Evolutionary conservation across 75 land plant genomes (phyloP), one percentile per base, ranked within the genome.

Genomic region (Isoetes taiwanensis): DNA sequence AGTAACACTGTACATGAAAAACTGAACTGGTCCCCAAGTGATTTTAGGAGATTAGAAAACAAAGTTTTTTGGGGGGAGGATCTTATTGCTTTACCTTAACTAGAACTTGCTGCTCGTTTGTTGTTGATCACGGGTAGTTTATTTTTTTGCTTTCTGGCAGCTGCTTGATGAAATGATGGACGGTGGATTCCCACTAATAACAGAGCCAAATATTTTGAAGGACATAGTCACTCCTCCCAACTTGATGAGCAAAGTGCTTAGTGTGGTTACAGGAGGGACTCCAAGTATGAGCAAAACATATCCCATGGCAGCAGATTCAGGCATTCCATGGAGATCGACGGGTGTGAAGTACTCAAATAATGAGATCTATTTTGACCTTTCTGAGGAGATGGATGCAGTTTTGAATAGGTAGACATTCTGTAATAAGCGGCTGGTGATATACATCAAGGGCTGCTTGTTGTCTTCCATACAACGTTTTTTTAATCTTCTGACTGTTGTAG

Each of bases 101-200:
- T 59, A 12, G 27, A 59, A 61, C 0, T 12, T 52, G 17, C 19
- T 63, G 21, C 46, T 46, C 16, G 24, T 0, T 40, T 20, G 23
- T 1, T 21, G 56, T 38, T 3, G 19, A 19, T 34, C 60, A 27
- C 43, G 38, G 30, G 9, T 41, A 26, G 42, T 5, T 21, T 5
- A 16, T 59, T 25, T n/a, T 14, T 30, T 0, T 16, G 30, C 32
- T 11, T 24, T n/a, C 4, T 60, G 68, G 38, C 86, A 93, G 98
- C 80, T 93, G 67, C 73, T 93, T 62, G 98, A 93, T 73, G 98
- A 93, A 76, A 93, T 93, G 98, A 93, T 88, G 76, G 98, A 93
- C 72, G 84, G 72, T 73, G 98, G 98, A 41, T 84, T 84, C 61
- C 98, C 96, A 41, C 76, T 88, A 26, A 93, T 96, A 38, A 93